Base-by-base conservation (phyloP, 225 moss, liverwort and hornwort species). In the Ulota crispa region DNA sequence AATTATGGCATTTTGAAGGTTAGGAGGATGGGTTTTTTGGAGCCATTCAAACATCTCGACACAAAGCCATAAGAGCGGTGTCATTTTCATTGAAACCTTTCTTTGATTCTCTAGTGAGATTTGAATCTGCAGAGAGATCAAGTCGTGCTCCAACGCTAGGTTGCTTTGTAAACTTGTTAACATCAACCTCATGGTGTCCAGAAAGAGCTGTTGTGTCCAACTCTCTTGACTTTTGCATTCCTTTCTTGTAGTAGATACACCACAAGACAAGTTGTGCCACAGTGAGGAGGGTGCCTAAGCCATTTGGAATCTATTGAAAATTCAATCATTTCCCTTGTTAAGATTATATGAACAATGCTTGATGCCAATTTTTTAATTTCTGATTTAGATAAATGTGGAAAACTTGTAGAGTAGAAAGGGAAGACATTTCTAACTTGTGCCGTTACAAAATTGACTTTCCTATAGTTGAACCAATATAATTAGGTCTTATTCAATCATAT, bases 271-370 rank as follows among this genome's bases (percentile, higher is more conserved):
- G 82, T 37, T 91, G 89, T 9, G 64, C 31, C 8, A 81, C 7
- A 2, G 89, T 73, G 70, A 91, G 64, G 14, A 78, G 61, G 23
- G 87, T 89, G 55, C 91, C 91, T 32, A 89, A 52, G 21, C 91
- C 85, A 60, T 91, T 91, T 23, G 91, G 91, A n/a, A 91, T 89
- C 91, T 86, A 75, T 8, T 8, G 21, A 60, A 62, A 28, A 13
- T 53, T n/a, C 28, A 69, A 75, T 28, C 77, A 59, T 8, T 3
- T 3, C 21, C 14, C 21, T 72, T 67, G 36, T 81, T 28, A 76
- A 31, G 1, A 50, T 28, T 9, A 18, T 18, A 24, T 3, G 4
- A 18, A 30, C 0, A 28, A 18, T 50, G 30, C 19, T 50, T 50
- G 30, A 19, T 30, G 50, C 15, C 27, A 8, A 26, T 16, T 43